These are phyloP conservation scores for Magnolia changhungtana DNA, from an alignment of 164 flowering plant genomes.

Conservation along the genomic window DNA sequence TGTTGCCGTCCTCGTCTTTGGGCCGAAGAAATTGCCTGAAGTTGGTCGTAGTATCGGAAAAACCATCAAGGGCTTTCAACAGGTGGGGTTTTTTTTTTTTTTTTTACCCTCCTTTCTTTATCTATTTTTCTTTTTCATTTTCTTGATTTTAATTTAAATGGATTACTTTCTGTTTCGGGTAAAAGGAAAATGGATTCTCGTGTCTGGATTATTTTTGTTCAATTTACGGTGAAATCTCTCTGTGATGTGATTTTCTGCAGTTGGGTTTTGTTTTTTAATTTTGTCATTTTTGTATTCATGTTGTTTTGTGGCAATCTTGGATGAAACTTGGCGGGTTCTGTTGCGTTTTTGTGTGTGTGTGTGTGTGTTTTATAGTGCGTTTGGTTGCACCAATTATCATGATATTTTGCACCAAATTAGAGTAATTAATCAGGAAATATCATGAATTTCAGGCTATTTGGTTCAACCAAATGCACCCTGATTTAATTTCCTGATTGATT, in stretches of 20 bases:
- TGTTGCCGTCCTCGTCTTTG: constrained; percentile 77
- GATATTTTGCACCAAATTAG: no score
- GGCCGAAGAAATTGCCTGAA: constrained; percentile 85
- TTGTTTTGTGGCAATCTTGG: no score
- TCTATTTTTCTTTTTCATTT: not conserved
- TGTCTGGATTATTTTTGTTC: not conserved
- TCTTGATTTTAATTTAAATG: not conserved
- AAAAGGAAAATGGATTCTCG: not conserved
- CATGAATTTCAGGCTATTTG: no score
- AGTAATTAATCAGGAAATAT: no score
- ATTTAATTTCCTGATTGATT: no score
- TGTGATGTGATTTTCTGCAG: not conserved
- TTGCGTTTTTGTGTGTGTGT: no score
- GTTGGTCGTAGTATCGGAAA: constrained; percentile 80
- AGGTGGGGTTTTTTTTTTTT: constrained; percentile 42
- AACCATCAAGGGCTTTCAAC: constrained; percentile 89
- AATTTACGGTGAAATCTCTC: not conserved
- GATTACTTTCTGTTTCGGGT: not conserved
- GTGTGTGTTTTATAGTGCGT: no score
- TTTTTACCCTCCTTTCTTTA: not conserved
- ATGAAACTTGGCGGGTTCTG: no score
- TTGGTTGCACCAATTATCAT: no score
- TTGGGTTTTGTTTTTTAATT: no score
- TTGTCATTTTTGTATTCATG: no score
- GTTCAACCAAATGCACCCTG: no score